Base-by-base conservation (phyloP, 2,329 filamentous ascomycete genomes). In the Amauroascus niger region DNA sequence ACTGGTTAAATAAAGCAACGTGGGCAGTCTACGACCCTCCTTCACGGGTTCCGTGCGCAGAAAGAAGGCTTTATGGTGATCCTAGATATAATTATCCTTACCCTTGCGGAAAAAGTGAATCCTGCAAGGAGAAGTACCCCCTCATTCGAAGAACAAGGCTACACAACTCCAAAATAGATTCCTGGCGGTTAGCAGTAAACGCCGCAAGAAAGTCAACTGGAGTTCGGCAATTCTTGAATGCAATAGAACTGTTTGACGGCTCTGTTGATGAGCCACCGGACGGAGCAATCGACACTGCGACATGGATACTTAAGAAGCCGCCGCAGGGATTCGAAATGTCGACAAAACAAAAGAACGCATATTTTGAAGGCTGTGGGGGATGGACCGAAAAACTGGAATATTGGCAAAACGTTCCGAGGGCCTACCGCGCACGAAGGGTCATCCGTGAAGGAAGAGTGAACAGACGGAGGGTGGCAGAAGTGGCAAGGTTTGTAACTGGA, bases 1-100 rank as follows among this genome's bases (percentile, higher is more conserved):
- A 71, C 53, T 73, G 70, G 69, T 49, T 72, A n/a, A 73, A 71
- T 51, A 63, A 57, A 39, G 60, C 66, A 30, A 71, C 69, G 1
- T 71, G 69, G 69, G 45, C 69, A 18, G 68, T 72, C 26, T 62
- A 65, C 39, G 69, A 71, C 53, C 68, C 70, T 7, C 57, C 64
- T n/a, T 71, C 67, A 26, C 63, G 70, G 49, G 62, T 69, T 24
- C 54, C 65, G 6, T 60, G 56, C 5, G 60, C 69, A 35, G 57
- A 57, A 24, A 66, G 65, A 56, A 61, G 69, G 30, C 55, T 53
- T 13, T 58, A 63, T 37, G 70, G 70, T 28, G 68, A 71, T 54
- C 66, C 69, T 8, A 62, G 69, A 51, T 67, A 64, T 53, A 69
- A 67, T 28, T 58, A 59, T 11, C 61, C 65, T 18, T 66, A 64